These are phyloP conservation scores for Kregervanrija pseudodelftensis DNA, from an alignment of 805 yeast species.

Conservation along the genomic window DNA sequence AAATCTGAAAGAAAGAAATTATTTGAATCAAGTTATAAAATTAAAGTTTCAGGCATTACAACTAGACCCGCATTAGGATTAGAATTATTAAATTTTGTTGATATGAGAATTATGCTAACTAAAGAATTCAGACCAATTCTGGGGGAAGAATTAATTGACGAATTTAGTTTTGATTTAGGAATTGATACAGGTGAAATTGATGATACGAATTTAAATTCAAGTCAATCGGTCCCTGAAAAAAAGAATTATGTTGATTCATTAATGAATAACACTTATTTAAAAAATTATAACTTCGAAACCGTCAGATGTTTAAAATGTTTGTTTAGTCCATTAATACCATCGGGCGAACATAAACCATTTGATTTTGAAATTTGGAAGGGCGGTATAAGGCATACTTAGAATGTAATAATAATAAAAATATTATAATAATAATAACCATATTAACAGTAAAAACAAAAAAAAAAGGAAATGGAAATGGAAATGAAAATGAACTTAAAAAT, in stretches of 20 bases:
- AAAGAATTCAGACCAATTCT: slow-evolving; percentile 36
- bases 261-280: slow-evolving; percentile 23
- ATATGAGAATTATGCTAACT: slow-evolving; percentile 40
- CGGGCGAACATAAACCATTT: slow-evolving; percentile 12
- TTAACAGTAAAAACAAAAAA: too few relatives aligned
- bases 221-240: not conserved
- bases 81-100: slow-evolving; percentile 45
- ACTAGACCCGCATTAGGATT: slow-evolving; percentile 50
- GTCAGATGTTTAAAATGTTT: slow-evolving; percentile 23
- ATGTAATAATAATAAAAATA: too few relatives aligned
- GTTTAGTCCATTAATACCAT: slow-evolving; percentile 22
- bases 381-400: slow-evolving; percentile 22
- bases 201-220: slow-evolving; percentile 7
- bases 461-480: too few relatives aligned
- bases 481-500: too few relatives aligned
- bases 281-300: slow-evolving; percentile 27
- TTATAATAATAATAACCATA: too few relatives aligned
- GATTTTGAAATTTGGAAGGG: slow-evolving; percentile 32
- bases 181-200: slow-evolving; percentile 17
- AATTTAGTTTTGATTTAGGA: slow-evolving; percentile 28
- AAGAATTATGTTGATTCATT: slow-evolving; percentile 18
- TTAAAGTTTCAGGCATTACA: slow-evolving; percentile 24
- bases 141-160: slow-evolving; percentile 28
- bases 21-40: slow-evolving; percentile 27
- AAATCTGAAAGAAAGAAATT: slow-evolving; percentile 21